Evolutionary conservation across 2,329 filamentous ascomycete species (phyloP), one percentile per base, ranked within the genome.

Genomic region (Onygenales sp.): DNA sequence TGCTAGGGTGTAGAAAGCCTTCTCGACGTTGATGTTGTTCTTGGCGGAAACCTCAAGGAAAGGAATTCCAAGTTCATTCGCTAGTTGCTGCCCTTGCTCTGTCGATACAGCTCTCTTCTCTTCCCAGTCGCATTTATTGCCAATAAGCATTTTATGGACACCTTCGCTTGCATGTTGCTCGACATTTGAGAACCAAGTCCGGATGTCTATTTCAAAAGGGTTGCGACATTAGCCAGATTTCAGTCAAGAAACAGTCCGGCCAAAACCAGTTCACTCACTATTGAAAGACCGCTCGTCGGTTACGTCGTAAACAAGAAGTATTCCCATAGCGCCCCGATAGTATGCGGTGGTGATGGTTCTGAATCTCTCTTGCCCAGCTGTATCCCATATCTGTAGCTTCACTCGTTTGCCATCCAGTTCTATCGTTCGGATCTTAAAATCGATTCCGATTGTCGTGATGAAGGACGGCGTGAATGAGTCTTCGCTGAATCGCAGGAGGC

Each of bases 111-210:
- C 90, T 62, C 93, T 86, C 81, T 97, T 97, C 76, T 98, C 93
- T 74, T 97, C 93, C 93, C 93, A 97, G 75, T 98, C 93, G 76
- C 93, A 98, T 77, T 98, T 98, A 82, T 98, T 98, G 70, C 93
- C 93, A 63, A 98, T 96, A 61, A 98, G 82, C 69, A 98, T 97
- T 80, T 97, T 98, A 83, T 97, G 96, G 69, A 98, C 93, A 66
- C 93, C 93, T 76, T 97, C 93, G 65, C 89, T 95, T 55, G 93
- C 93, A 75, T 98, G 91, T 73, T 95, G 91, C 72, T 96, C 91
- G 63, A 96, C 91, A 75, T 98, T 97, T 69, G 91, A 91, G 77
- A 98, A 98, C 93, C 93, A 98, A 61, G 93, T 97, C 67, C 91
- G 87, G 72, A 98, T 98, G 75, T 98, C 93, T 97, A 7, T 43